phyloP scores from a whole-genome alignment of 768 basidiomycete genomes.

The Nidularia sp. region DNA sequence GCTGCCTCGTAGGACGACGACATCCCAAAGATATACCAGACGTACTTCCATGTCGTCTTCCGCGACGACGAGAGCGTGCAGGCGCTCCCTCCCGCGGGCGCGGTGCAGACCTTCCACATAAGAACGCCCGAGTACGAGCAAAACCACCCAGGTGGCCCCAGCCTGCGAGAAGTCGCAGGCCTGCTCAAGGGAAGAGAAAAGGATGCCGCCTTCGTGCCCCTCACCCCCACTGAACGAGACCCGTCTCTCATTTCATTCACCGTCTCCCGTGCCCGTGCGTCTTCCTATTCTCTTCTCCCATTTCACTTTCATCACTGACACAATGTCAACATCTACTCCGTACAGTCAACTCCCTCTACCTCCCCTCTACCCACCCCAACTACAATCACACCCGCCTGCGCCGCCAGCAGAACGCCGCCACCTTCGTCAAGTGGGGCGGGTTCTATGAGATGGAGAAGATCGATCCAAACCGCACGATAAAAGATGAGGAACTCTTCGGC shows the following conservation, averaged over 20 bases:
- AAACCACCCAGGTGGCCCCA: conserved; percentile 23
- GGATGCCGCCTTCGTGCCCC: conserved; percentile 5
- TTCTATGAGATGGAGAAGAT: conserved; percentile 26
- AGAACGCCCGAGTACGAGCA: conserved; percentile 13
- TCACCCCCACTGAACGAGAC: no score
- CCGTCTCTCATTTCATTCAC: neutral
- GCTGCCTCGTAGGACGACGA: conserved; percentile 39
- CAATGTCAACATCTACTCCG: neutral
- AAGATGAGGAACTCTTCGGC: conserved; percentile 17
- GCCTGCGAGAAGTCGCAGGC: conserved; percentile 29
- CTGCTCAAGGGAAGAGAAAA: conserved; percentile 13
- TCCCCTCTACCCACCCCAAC: no score
- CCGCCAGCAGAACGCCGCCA: no score
- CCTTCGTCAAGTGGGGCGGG: conserved; percentile 9
- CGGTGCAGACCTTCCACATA: conserved; percentile 16
- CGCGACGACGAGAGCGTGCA: conserved; percentile 34
- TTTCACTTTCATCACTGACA: neutral
- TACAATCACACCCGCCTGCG: no score
- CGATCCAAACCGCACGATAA: conserved; percentile 11
- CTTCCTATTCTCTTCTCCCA: neutral
- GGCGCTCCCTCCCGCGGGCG: conserved; percentile 24
- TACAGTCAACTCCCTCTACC: no score
- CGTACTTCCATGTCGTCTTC: conserved; percentile 40
- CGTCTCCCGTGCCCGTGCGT: neutral
- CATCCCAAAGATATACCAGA: conserved; percentile 35